Base-by-base conservation (phyloP, 345 rosid species). In the Cochlearia excelsa region DNA sequence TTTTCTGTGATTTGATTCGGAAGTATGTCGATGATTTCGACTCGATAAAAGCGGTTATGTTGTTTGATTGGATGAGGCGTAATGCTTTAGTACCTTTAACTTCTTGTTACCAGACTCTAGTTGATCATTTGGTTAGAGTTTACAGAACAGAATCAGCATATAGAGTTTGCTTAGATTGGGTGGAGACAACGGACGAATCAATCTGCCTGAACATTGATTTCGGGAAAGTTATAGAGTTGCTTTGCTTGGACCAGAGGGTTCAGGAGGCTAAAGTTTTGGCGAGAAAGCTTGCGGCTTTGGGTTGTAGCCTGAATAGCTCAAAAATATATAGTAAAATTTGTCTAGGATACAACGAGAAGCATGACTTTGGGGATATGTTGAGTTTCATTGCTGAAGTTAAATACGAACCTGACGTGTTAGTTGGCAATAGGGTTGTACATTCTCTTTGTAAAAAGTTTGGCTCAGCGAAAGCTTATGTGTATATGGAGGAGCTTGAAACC, bases 321-420 rank as follows among this genome's bases (percentile, higher is more conserved):
- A 16, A 16, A 5, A 64, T 76, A 55, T 43, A 79, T 34, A 71
- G 83, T 59, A 77, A 77, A 54, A 82, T 87, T 65, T 72, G 80
- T 46, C 53, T 54, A 65, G 88, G 83, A 6, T 87, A 85, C 60
- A 77, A 81, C 60, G 78, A 82, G 67, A 87, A 84, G 78, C 80
- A 79, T 51, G 88, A 90, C 54, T 90, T 83, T 66, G 91, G 84
- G 63, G 94, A 90, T 78, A 54, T 78, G 54, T 46, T 79, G 38
- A 77, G 81, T 74, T 80, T 87, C 55, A 58, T 82, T 50, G 33
- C 35, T 53, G 87, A 79, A 57, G 62, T 68, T 66, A 78, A 74
- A 57, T 54, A 63, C 65, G 52, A 69, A 34, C 87, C 84, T 1
- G 79, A 70, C 71, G 62, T 72, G 43, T 43, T 66, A 26, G 72